Conservation (phyloP, 1,284 basidiomycete species). For the Meira nashicola region DNA sequence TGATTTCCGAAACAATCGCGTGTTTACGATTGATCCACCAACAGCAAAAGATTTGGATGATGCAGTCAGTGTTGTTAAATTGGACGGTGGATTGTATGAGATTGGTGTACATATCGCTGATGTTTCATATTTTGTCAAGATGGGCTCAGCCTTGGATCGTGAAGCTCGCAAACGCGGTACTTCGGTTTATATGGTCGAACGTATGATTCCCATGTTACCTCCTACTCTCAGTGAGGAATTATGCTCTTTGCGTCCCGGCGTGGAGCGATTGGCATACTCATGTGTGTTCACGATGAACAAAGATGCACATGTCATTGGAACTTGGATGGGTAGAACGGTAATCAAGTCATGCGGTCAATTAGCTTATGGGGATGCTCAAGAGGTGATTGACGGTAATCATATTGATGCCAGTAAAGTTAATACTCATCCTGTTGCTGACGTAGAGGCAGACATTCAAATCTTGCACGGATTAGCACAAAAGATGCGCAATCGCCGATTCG, state of each 20-base stretch:
- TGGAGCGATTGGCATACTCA: slow-evolving; percentile 79
- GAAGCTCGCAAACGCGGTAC: slow-evolving; percentile 96
- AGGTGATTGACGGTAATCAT: slow-evolving; percentile 70
- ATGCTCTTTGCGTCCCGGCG: slow-evolving; percentile 80
- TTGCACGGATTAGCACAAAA: slow-evolving; percentile 65
- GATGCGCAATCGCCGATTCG: slow-evolving; percentile 69
- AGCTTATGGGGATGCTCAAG: slow-evolving; percentile 74
- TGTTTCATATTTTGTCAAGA: slow-evolving; percentile 88
- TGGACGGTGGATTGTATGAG: slow-evolving; percentile 84
- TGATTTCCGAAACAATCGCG: slow-evolving; percentile 75
- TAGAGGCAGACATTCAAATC: slow-evolving; percentile 71
- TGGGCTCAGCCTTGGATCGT: slow-evolving; percentile 91
- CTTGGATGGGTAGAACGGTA: slow-evolving; percentile 87
- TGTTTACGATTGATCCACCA: slow-evolving; percentile 90
- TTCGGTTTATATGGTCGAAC: slow-evolving; percentile 91
- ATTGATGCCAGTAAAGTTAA: slow-evolving; percentile 54
- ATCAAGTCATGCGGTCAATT: slow-evolving; percentile 85
- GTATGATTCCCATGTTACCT: slow-evolving; percentile 92
- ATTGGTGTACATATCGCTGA: slow-evolving; percentile 93
- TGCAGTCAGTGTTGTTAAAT: slow-evolving; percentile 78
- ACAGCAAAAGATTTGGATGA: slow-evolving; percentile 90
- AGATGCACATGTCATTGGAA: slow-evolving; percentile 75
- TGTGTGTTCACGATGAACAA: slow-evolving; percentile 71
- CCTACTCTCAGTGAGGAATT: slow-evolving; percentile 82
- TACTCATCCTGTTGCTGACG: slow-evolving; percentile 54